Evolutionary conservation across 2,329 filamentous ascomycete genomes (phyloP).

Genomic region (Claviceps paspali): DNA sequence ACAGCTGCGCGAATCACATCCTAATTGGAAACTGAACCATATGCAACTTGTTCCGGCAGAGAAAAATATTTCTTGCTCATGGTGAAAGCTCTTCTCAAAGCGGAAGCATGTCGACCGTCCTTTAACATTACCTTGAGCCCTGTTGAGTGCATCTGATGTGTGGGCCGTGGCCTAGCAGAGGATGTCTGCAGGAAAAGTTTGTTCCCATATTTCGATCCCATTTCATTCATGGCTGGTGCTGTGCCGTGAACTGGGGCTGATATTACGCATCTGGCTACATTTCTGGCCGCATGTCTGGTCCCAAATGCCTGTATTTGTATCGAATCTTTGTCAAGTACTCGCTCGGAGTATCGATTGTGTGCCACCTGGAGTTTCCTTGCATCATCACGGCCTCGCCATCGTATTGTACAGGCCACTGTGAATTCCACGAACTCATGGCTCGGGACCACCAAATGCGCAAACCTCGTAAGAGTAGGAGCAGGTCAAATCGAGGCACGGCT

Average conservation of each 20-base stretch:
- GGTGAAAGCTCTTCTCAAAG: background rate
- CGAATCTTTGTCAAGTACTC: background rate
- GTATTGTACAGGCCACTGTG: background rate
- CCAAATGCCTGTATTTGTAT: conserved; percentile 2
- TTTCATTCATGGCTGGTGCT: background rate
- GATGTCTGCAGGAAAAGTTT: background rate
- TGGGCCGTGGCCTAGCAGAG: background rate
- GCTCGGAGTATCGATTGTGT: background rate
- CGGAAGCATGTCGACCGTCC: background rate
- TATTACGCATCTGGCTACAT: conserved; percentile 2
- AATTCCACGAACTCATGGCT: no score
- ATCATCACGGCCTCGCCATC: background rate
- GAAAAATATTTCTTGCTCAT: background rate
- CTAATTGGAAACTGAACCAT: background rate
- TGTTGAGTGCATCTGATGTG: background rate
- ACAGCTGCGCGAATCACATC: background rate
- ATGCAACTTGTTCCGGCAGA: background rate
- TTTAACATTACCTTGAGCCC: background rate
- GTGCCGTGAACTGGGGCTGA: conserved; percentile 1
- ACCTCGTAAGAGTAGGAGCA: background rate
- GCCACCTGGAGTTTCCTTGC: background rate
- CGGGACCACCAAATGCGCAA: no score
- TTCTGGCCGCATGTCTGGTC: conserved; percentile 3
- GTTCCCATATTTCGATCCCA: background rate
- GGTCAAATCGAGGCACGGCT: background rate